Base-by-base conservation (phyloP, 805 yeast genomes). In the Wickerhamiella sorbophila region DNA sequence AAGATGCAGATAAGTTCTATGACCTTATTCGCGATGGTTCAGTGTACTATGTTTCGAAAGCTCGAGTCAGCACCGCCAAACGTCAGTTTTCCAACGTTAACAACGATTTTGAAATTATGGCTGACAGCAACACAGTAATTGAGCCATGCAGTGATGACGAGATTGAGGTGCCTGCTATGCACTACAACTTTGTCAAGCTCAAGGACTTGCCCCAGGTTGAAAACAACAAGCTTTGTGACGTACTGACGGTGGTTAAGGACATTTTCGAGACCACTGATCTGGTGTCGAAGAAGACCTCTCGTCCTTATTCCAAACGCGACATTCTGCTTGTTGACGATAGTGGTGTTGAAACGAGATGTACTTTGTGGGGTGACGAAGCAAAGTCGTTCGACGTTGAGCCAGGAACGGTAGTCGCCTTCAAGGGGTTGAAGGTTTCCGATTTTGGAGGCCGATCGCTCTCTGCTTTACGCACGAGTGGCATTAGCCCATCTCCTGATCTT, bases 221-320 rank as follows among this genome's bases (percentile, higher is more conserved):
- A 38, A 34, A 41, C 18, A 83, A 82, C 55, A 62, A 84, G 3
- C 70, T 77, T 19, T 72, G 85, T 42, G 98, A 91, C 57, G 93
- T 85, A 8, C 71, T 91, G 43, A 98, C 95, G 43, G 80, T 87
- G 18, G 66, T 88, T 47, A 79, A 79, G 60, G 76, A 74, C 22
- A 83, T 88, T 29, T 75, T 74, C 42, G 87, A 83, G 21, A 72
- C 74, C 29, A 75, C 73, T 55, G 85, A 83, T 61, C 75, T 88
- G 52, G 77, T 83, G 14, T 82, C 97, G 8, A 84, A 79, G 61
- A 68, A 80, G 9, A 80, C 96, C 4, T 95, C 95, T 39, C 80
- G 84, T 56, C 84, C 88, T 1, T 88, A 79, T 59, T 91, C 86
- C 59, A 81, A 95, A 65, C 81, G 98, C 61, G 94, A 88, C 57